Percentiles rank a stretch among this genome's conserved stretches.
phyloP scores from a whole-genome alignment of 2,329 filamentous ascomycete species.

The Trichoderma endophyticum region DNA sequence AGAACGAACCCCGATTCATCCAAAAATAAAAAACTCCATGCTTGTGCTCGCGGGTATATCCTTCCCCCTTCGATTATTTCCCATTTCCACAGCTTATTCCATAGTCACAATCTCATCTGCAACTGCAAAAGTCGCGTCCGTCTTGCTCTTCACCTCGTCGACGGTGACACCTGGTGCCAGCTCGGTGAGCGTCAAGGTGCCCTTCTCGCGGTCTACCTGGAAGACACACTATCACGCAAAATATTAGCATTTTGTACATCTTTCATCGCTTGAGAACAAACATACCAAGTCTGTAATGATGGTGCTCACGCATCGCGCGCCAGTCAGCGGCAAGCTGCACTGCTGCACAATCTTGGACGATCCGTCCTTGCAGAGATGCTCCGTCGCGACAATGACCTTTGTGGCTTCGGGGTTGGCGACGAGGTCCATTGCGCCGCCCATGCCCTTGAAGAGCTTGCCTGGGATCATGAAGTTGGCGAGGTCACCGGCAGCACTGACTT shows the following conservation, averaged over 20 bases:
- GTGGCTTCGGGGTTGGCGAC: constrained; percentile 68
- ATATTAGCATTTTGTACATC: neutral
- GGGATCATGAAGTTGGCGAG: constrained; percentile 90
- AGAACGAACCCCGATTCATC: neutral
- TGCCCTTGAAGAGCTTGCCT: constrained; percentile 82
- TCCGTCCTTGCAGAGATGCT: constrained; percentile 67
- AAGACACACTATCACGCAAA: constrained; percentile 60
- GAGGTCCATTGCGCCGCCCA: constrained; percentile 76
- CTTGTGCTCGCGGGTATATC: neutral
- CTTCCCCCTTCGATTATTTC: neutral
- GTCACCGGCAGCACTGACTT: constrained; percentile 75
- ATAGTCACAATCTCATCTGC: constrained; percentile 53
- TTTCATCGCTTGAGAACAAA: constrained; percentile 18
- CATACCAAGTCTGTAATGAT: constrained; percentile 71
- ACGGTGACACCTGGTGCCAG: constrained; percentile 65
- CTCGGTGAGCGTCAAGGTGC: constrained; percentile 65
- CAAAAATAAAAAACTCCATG: constrained; percentile 2
- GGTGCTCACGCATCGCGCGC: constrained; percentile 64
- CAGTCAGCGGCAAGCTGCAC: constrained; percentile 64
- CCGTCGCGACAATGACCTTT: constrained; percentile 69
- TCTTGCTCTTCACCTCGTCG: constrained; percentile 67
- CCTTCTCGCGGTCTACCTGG: constrained; percentile 61
- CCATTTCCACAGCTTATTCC: constrained; percentile 30
- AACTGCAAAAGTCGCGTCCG: constrained; percentile 64
- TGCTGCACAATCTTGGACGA: constrained; percentile 63